These are phyloP conservation scores for Drechslerella coelobrocha DNA, from an alignment of 2,329 filamentous ascomycete genomes.

Conservation along the genomic window DNA sequence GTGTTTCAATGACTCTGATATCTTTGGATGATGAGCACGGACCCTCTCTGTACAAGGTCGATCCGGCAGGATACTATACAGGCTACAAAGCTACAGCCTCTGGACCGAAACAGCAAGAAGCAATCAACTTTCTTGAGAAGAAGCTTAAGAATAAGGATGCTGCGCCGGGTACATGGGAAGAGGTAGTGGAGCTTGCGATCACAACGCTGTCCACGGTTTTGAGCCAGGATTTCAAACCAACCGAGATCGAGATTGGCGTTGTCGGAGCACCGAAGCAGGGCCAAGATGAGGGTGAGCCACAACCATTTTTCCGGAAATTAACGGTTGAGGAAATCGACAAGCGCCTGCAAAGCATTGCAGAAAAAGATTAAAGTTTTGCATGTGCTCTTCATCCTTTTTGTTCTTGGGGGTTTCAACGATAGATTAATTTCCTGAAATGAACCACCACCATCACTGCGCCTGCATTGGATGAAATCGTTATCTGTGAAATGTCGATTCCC, in stretches of 20 bases:
- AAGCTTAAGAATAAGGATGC: conserved; percentile 99
- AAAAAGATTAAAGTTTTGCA: conserved; percentile 80
- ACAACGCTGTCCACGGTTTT: conserved; percentile 93
- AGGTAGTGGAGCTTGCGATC: conserved; percentile 96
- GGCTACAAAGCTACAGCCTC: conserved; percentile 98
- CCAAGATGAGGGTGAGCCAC: conserved; percentile 76
- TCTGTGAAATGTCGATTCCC: conserved; percentile 7
- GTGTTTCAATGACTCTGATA: conserved; percentile 93
- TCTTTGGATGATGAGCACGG: conserved; percentile 91
- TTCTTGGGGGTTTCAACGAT: conserved; percentile 6
- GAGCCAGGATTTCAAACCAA: conserved; percentile 99
- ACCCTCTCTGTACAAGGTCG: conserved; percentile 96
- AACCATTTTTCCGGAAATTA: conserved; percentile 81
- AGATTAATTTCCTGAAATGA: conserved; percentile 30
- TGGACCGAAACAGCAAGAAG: conserved; percentile 97
- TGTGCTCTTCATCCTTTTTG: conserved; percentile 5
- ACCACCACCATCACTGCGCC: too few species aligned
- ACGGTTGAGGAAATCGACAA: conserved; percentile 99
- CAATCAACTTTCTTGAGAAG: conserved; percentile 97
- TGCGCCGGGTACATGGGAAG: conserved; percentile 91
- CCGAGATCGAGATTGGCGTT: conserved; percentile 96
- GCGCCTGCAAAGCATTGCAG: conserved; percentile 93
- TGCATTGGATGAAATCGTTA: conserved; percentile 5
- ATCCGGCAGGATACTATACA: conserved; percentile 96
- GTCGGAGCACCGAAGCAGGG: conserved; percentile 76